Percentiles rank a stretch among this genome's conserved stretches.
These are phyloP conservation scores for Niebla homalea DNA, from an alignment of 495 filamentous ascomycete species.

Conservation along the genomic window DNA sequence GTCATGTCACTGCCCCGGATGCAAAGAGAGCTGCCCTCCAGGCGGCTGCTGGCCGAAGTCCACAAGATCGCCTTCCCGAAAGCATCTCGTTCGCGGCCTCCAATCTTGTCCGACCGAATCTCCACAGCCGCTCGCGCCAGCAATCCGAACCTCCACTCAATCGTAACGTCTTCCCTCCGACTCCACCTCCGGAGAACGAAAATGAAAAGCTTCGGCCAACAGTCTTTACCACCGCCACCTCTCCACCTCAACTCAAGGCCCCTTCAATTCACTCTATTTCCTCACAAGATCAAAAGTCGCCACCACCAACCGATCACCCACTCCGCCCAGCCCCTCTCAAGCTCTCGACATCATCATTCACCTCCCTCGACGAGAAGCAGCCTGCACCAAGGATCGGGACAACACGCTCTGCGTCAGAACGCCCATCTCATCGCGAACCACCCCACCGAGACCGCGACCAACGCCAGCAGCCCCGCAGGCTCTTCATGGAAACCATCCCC, in stretches of 20 bases:
- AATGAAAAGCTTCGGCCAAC: conserved; percentile 36
- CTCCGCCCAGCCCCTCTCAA: conserved; percentile 15
- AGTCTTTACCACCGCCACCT: conserved; percentile 11
- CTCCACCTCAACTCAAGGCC: conserved; percentile 14
- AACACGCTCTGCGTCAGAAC: conserved; percentile 41
- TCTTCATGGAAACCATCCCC: conserved; percentile 23
- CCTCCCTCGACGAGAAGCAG: conserved; percentile 30
- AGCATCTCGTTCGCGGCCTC: conserved; percentile 80
- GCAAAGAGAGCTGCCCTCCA: conserved; percentile 40
- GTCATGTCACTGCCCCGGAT: conserved; percentile 58
- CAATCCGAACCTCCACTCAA: conserved; percentile 75
- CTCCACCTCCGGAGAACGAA: conserved; percentile 86
- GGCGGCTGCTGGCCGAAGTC: conserved; percentile 22
- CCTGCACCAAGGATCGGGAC: conserved; percentile 32
- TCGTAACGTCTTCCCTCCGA: conserved; percentile 88
- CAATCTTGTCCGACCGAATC: conserved; percentile 75
- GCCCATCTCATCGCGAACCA: conserved; percentile 27
- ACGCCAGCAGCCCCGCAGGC: conserved; percentile 9
- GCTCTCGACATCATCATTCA: conserved; percentile 13
- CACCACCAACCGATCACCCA: conserved; percentile 19
- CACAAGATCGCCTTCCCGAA: conserved; percentile 64
- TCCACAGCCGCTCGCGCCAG: conserved; percentile 61
- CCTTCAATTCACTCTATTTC: conserved; percentile 4
- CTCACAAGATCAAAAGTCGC: neutral
- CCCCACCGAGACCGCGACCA: conserved; percentile 9